A percentile compares a stretch with the other conserved stretches of the same genome.
Evolutionary conservation across 2,329 filamentous ascomycete genomes (phyloP).

Genomic region (Hyphodiscus sp.): DNA sequence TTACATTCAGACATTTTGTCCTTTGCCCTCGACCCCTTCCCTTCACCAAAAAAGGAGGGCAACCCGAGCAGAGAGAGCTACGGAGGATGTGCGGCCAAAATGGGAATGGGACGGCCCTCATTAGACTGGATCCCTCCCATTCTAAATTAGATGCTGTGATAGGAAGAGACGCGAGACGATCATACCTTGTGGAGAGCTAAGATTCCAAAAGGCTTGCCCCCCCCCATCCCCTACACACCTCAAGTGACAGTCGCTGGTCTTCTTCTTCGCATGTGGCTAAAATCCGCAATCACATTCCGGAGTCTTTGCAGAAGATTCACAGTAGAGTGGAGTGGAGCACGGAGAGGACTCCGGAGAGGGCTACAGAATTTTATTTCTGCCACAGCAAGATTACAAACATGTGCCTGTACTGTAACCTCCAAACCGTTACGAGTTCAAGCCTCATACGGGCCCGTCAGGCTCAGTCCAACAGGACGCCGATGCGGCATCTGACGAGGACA

Average conservation of each 20-base stretch:
- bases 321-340: too few relatives aligned
- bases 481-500: not conserved
- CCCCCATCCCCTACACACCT: too few relatives aligned
- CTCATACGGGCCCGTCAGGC: not conserved
- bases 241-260: too few relatives aligned
- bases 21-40: too few relatives aligned
- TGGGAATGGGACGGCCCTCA: not conserved
- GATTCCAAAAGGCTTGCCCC: not conserved
- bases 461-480: not conserved
- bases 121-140: too few relatives aligned
- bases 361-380: too few relatives aligned
- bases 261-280: not conserved
- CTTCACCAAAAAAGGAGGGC: not conserved
- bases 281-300: not conserved
- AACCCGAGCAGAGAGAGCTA: not conserved
- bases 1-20: too few relatives aligned
- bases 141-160: not conserved
- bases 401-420: too few relatives aligned
- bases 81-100: not conserved
- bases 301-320: not conserved
- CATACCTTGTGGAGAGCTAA: not conserved
- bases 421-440: not conserved
- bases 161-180: not conserved
- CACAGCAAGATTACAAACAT: too few relatives aligned
- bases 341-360: too few relatives aligned